Percentiles rank a stretch among this genome's conserved stretches.
These are phyloP conservation scores for Fraxinus sp. DNA, from an alignment of 305 asterid genomes.

Conservation along the genomic window DNA sequence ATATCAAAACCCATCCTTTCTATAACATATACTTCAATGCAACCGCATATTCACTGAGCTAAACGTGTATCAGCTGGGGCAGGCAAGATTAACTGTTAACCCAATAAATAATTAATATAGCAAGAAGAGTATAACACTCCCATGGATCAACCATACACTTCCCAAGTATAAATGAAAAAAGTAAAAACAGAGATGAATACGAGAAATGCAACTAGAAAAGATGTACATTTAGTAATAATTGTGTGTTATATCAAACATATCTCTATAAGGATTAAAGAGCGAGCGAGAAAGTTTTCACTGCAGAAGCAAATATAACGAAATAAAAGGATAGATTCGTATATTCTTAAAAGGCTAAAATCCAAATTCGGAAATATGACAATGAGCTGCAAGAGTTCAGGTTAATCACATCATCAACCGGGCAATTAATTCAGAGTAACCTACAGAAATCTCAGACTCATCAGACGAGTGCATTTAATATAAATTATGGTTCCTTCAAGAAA, in stretches of 20 bases:
- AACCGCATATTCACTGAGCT: conserved; percentile 1
- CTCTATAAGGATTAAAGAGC: not conserved
- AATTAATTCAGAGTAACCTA: not conserved
- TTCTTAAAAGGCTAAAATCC: not conserved
- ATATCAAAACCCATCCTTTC: conserved; percentile 79
- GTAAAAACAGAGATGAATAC: not conserved
- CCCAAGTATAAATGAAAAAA: not conserved
- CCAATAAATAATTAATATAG: not conserved
- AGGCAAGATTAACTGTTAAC: not conserved
- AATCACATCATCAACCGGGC: not conserved
- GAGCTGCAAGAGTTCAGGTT: not conserved
- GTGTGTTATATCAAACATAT: not conserved
- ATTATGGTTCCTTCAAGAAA: not conserved
- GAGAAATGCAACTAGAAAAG: not conserved
- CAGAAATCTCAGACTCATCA: not conserved
- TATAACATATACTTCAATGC: conserved; percentile 14
- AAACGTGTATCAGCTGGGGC: not conserved
- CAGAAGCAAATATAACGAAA: not conserved
- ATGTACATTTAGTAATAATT: not conserved
- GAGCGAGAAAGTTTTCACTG: not conserved
- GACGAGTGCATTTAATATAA: not conserved
- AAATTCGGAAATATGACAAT: not conserved
- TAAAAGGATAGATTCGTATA: not conserved
- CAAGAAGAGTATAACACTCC: not conserved
- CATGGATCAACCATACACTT: not conserved